phyloP scores from a whole-genome alignment of 345 rosid species.

The Lepidium didymum region DNA sequence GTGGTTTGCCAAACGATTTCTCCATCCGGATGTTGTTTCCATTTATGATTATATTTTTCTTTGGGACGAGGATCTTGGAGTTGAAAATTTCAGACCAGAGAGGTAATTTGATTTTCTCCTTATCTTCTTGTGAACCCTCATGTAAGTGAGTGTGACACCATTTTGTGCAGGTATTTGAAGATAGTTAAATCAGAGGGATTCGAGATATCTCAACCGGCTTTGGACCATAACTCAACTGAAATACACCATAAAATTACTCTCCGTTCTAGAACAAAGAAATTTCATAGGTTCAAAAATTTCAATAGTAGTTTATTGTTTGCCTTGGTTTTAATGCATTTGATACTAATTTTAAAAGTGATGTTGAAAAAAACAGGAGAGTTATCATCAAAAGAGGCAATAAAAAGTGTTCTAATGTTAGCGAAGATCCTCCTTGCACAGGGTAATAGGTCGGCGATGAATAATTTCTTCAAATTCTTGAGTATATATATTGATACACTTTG shows the following conservation, averaged over 20 bases:
- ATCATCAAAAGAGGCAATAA: slow-evolving; percentile 13
- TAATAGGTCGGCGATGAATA: slow-evolving; percentile 19
- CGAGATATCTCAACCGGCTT: slow-evolving; percentile 97
- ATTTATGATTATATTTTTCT: slow-evolving; percentile 86
- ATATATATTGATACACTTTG: not conserved
- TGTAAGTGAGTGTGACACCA: not conserved
- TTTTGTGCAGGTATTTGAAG: slow-evolving; percentile 52
- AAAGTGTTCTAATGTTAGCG: slow-evolving; percentile 58
- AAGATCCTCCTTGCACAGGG: slow-evolving; percentile 99
- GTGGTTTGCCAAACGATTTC: slow-evolving; percentile 99
- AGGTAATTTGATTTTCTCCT: slow-evolving; percentile 31
- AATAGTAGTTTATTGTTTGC: not conserved
- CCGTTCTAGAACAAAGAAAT: slow-evolving; percentile 55
- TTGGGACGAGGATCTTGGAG: slow-evolving; percentile 99
- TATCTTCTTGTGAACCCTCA: not conserved
- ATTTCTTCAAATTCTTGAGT: not conserved
- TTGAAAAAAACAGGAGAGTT: slow-evolving; percentile 22
- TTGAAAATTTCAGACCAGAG: slow-evolving; percentile 64
- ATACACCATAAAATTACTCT: slow-evolving; percentile 93
- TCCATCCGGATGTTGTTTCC: slow-evolving; percentile 89
- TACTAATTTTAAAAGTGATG: slow-evolving; percentile 2
- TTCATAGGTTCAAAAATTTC: slow-evolving; percentile 49
- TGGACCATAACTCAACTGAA: slow-evolving; percentile 79
- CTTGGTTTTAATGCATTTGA: not conserved
- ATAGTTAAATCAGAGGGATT: slow-evolving; percentile 75